Percentiles rank a stretch among this genome's conserved stretches.
Conservation (phyloP, 805 yeast genomes). For the Suhomyces sp. region DNA sequence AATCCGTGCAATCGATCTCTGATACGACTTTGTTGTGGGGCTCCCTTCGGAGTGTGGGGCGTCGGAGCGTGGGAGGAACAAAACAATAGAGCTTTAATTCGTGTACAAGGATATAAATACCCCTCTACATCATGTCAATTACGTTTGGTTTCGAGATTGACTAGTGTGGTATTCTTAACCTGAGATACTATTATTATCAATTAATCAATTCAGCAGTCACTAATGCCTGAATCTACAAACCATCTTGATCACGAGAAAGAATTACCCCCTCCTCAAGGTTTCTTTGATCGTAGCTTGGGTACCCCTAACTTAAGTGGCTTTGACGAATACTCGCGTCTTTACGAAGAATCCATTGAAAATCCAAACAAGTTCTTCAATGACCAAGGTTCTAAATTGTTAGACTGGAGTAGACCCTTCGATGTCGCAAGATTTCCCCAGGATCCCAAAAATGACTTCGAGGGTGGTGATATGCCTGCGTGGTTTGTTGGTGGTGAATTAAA, state of each 20-base stretch:
- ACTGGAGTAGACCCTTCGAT: constrained; percentile 54
- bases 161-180: background rate
- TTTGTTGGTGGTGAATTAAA: constrained; percentile 89
- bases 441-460: constrained; percentile 46
- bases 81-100: background rate
- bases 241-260: constrained; percentile 34
- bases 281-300: constrained; percentile 42
- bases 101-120: background rate
- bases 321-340: constrained; percentile 48
- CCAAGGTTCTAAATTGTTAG: constrained; percentile 46
- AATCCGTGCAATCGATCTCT: background rate
- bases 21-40: background rate
- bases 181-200: background rate
- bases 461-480: constrained; percentile 78
- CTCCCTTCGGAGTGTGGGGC: constrained; percentile 1
- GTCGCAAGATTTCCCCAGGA: constrained; percentile 44
- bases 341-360: constrained; percentile 54
- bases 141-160: background rate
- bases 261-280: constrained; percentile 37
- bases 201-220: too few species aligned
- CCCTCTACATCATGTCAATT: background rate
- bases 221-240: constrained; percentile 12
- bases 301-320: constrained; percentile 47
- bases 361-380: constrained; percentile 56
- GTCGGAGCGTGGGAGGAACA: background rate